A percentile compares a stretch with the other conserved stretches of the same genome.
phyloP scores from a whole-genome alignment of 2,329 filamentous ascomycete genomes.

The Epichloe typhina region DNA sequence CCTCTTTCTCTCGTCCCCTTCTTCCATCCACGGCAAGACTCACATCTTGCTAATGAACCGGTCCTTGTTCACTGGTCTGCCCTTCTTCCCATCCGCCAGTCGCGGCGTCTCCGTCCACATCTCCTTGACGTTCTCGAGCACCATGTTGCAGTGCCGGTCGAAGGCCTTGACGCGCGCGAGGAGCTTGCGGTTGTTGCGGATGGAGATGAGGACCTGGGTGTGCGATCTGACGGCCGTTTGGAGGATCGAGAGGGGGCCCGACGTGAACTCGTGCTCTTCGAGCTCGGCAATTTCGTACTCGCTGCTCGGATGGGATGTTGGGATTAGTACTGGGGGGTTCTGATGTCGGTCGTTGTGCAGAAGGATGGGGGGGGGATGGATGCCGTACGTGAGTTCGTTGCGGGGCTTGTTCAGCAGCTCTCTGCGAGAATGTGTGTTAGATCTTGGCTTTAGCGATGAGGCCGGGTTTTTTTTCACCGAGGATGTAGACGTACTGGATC shows the following conservation, averaged over 20 bases:
- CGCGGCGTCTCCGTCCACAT: constrained; percentile 97
- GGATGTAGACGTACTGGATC: constrained; percentile 50
- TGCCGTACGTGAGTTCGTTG: constrained; percentile 74
- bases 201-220: constrained; percentile 91
- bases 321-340: neutral
- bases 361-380: constrained; percentile 5
- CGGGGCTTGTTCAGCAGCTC: constrained; percentile 83
- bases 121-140: constrained; percentile 84
- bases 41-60: constrained; percentile 96
- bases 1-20: too few relatives aligned
- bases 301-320: constrained; percentile 29
- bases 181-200: constrained; percentile 96
- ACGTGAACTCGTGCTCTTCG: constrained; percentile 42
- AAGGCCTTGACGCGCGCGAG: constrained; percentile 97
- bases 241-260: constrained; percentile 64
- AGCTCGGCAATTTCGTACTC: constrained; percentile 81
- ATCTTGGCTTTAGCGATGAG: neutral
- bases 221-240: constrained; percentile 93
- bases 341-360: constrained; percentile 5
- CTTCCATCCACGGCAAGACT: neutral
- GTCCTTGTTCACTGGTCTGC: constrained; percentile 89
- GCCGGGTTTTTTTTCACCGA: too few relatives aligned
- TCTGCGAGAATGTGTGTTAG: constrained; percentile 35
- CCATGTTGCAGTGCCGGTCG: constrained; percentile 98
- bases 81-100: constrained; percentile 74